Evolutionary conservation across 345 rosid genomes (phyloP), one percentile per base, ranked within the genome.

Genomic region (Populus tremula): DNA sequence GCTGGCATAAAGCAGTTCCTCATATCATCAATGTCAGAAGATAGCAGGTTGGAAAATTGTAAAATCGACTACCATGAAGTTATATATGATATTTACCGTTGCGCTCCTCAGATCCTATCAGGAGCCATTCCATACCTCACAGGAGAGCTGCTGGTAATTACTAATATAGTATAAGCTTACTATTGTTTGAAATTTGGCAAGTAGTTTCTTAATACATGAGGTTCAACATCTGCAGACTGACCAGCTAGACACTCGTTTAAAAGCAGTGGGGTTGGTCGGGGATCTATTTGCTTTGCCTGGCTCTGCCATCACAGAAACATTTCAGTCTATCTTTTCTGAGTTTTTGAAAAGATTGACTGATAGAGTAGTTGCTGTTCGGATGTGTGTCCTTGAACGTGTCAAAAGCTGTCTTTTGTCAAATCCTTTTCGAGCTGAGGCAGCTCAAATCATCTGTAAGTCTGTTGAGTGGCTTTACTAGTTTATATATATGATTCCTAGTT

Each of bases 281-380:
- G 97, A 90, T 84, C 83, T 96, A 69, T 93, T 93, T 88, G 87
- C 96, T 78, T 79, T 92, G 85, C 89, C 97, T n/a, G 93, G 89
- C 33, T 82, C 79, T 80, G 73, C 81, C 45, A 91, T 90, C 20
- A 80, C 81, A 14, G 98, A 94, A 83, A 82, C 86, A 64, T 96
- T 94, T 82, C 90, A 85, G 86, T 94, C 98, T 54, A 84, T 96
- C 69, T 94, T 96, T 85, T 85, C 85, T 4, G 98, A 96, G 89
- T 94, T 94, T 82, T 78, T 96, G 87, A 94, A 91, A 88, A 89
- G 98, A 88, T 87, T 94, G 84, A 90, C 94, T 56, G 99, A 96
- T 87, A 91, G 98, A 87, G 94, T 87, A 45, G 97, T 91, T 82
- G 87, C 84, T 36, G 94, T 96, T 62, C 86, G 99, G 70, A 90